Conservation (phyloP, 2,329 filamentous ascomycete species). For the Aspergillus niger region DNA sequence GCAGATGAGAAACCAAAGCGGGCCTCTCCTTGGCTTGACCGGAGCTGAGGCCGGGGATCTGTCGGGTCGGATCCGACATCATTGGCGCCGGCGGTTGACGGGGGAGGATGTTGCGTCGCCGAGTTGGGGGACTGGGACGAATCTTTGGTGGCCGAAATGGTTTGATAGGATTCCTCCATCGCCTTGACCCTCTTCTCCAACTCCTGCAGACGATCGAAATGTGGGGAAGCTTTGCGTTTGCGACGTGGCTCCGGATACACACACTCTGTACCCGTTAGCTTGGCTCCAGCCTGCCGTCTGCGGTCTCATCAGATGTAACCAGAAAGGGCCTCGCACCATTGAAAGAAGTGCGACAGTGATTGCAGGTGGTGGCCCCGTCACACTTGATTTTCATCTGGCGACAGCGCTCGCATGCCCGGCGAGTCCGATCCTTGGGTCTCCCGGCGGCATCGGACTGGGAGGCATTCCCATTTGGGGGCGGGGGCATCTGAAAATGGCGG, state of each 20-base stretch:
- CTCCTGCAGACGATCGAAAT: not conserved
- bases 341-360: conserved; percentile 9
- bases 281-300: not conserved
- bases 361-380: conserved; percentile 4
- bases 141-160: not conserved
- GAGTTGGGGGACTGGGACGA: not conserved
- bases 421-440: conserved; percentile 5
- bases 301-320: not conserved
- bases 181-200: conserved; percentile 4
- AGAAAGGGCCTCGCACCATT: conserved; percentile 3
- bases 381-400: conserved; percentile 17
- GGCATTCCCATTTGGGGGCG: not conserved
- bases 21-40: conserved; percentile 2
- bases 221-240: conserved; percentile 6
- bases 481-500: conserved; percentile 1
- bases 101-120: not conserved
- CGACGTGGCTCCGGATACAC: conserved; percentile 8
- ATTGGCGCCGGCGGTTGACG: not conserved
- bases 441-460: not conserved
- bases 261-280: conserved; percentile 8
- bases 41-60: not conserved
- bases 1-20: conserved; percentile 2
- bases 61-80: not conserved
- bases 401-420: conserved; percentile 11
- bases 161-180: conserved; percentile 5